Evolutionary conservation across 2,329 filamentous ascomycete genomes (phyloP).

Genomic region (Colletotrichum chlorophyti): DNA sequence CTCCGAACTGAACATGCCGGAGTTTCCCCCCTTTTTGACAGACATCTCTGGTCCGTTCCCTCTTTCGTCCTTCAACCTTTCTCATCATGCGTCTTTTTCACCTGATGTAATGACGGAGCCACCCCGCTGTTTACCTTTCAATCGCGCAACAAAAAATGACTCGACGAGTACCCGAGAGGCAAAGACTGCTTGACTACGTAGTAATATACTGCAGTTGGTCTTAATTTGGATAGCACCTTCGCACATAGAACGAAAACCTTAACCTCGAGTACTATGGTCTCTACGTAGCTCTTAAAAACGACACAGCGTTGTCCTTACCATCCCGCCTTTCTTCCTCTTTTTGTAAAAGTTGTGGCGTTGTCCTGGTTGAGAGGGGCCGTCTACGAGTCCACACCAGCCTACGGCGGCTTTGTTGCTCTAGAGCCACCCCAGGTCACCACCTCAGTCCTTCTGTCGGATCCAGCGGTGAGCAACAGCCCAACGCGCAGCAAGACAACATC

Average conservation of each 20-base stretch:
- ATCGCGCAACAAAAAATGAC: neutral
- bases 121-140: conserved; percentile 7
- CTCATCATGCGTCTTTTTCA: neutral
- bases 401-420: conserved; percentile 4
- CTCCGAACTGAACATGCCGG: no score
- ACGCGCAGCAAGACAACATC: no score
- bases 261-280: no score
- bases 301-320: neutral
- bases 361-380: no score
- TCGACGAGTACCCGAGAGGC: neutral
- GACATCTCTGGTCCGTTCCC: neutral
- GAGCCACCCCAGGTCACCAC: no score
- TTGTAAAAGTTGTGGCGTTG: neutral
- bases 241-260: no score
- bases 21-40: conserved; percentile 7
- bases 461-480: conserved; percentile 21
- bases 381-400: neutral
- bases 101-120: neutral
- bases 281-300: no score
- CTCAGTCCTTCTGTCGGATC: no score
- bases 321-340: no score
- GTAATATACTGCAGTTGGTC: neutral
- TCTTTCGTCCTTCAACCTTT: neutral
- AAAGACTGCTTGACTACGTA: neutral
- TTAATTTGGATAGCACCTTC: neutral